phyloP scores from a whole-genome alignment of 2,329 filamentous ascomycete species.

The Penicillium olsonii region DNA sequence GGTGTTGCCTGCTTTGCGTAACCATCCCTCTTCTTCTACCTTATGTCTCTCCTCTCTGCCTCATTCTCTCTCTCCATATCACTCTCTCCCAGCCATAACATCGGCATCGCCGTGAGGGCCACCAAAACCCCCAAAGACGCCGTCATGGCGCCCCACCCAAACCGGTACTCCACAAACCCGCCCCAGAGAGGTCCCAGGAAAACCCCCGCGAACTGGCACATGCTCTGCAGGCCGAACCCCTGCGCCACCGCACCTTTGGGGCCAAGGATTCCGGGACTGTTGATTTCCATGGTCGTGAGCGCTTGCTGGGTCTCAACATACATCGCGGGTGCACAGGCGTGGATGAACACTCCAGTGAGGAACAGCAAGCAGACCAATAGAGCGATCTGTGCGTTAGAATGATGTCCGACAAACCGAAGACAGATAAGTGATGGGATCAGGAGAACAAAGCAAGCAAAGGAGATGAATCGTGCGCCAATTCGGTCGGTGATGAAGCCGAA shows the following conservation, averaged over 20 bases:
- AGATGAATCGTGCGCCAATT: slow-evolving; percentile 64
- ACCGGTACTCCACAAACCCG: slow-evolving; percentile 43
- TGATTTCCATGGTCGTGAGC: slow-evolving; percentile 58
- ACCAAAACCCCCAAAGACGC: slow-evolving; percentile 31
- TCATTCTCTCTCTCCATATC: slow-evolving; percentile 3
- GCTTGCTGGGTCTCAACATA: slow-evolving; percentile 69
- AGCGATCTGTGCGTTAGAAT: slow-evolving; percentile 62
- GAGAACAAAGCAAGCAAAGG: slow-evolving; percentile 57
- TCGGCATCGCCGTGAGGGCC: slow-evolving; percentile 29
- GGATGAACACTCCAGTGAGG: slow-evolving; percentile 60
- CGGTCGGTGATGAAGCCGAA: slow-evolving; percentile 55
- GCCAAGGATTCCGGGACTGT: slow-evolving; percentile 68
- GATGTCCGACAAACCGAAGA: slow-evolving; percentile 62
- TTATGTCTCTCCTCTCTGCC: background rate
- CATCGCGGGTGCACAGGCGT: slow-evolving; percentile 62
- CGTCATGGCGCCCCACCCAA: slow-evolving; percentile 35
- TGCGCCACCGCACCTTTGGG: slow-evolving; percentile 59
- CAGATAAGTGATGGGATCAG: slow-evolving; percentile 64
- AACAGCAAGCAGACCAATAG: slow-evolving; percentile 65
- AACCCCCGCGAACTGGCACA: slow-evolving; percentile 62
- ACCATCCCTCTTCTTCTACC: slow-evolving; percentile 5
- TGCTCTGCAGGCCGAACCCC: slow-evolving; percentile 65
- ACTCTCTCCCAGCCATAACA: slow-evolving; percentile 22
- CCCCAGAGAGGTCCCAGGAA: slow-evolving; percentile 61
- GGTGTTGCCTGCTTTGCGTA: slow-evolving; percentile 9